Percentiles rank a stretch among this genome's conserved stretches.
phyloP scores from a whole-genome alignment of 2,329 filamentous ascomycete species.

The Leptoxyphium fumago region DNA sequence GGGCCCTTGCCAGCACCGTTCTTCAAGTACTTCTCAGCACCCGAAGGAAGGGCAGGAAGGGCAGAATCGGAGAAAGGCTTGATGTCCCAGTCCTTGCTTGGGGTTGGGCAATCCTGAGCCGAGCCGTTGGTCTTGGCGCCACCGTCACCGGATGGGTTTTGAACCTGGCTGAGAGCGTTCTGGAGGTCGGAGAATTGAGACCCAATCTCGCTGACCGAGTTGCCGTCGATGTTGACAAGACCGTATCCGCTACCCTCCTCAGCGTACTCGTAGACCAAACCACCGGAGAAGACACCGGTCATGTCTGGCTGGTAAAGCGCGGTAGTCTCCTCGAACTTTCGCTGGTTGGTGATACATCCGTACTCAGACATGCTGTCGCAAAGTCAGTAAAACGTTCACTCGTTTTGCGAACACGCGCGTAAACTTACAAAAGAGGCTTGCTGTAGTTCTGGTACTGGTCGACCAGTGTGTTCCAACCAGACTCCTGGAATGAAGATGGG shows the following conservation, averaged over 20 bases:
- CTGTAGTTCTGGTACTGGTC: slow-evolving; percentile 76
- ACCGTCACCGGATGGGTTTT: slow-evolving; percentile 40
- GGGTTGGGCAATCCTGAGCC: slow-evolving; percentile 39
- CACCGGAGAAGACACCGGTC: slow-evolving; percentile 84
- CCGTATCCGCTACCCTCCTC: slow-evolving; percentile 67
- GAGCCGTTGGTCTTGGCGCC: slow-evolving; percentile 42
- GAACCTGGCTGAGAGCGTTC: slow-evolving; percentile 34
- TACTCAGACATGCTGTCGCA: slow-evolving; percentile 63
- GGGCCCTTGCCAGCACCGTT: slow-evolving; percentile 42
- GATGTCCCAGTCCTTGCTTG: slow-evolving; percentile 43
- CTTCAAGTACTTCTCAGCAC: slow-evolving; percentile 41
- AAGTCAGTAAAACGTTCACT: not conserved
- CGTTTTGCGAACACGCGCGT: not conserved
- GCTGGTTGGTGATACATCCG: slow-evolving; percentile 72
- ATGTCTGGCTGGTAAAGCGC: slow-evolving; percentile 72
- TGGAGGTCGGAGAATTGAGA: slow-evolving; percentile 48
- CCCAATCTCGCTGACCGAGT: slow-evolving; percentile 38
- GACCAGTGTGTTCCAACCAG: slow-evolving; percentile 81
- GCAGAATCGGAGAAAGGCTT: slow-evolving; percentile 26
- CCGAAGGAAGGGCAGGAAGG: slow-evolving; percentile 43
- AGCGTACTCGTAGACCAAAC: slow-evolving; percentile 91
- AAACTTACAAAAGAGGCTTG: slow-evolving; percentile 58
- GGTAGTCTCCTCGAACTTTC: slow-evolving; percentile 64
- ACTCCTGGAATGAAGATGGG: slow-evolving; percentile 49
- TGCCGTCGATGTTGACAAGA: slow-evolving; percentile 51